Percentiles rank a stretch among this genome's conserved stretches.
Conservation (phyloP, 306 rosid genomes). For the Hippophae tibetana region DNA sequence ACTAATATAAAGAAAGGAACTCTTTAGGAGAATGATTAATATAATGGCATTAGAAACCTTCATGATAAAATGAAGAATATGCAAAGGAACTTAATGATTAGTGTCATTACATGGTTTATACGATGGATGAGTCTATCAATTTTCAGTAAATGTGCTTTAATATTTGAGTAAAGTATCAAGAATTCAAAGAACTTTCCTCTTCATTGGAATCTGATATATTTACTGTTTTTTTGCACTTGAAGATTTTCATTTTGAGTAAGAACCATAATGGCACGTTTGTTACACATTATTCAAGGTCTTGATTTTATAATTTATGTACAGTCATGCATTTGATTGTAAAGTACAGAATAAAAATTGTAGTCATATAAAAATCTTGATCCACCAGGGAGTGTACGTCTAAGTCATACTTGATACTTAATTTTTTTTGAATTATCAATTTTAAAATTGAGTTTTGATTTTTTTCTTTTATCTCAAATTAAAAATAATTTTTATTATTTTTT, state of each 20-base stretch:
- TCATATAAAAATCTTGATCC: too few relatives aligned
- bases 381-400: too few relatives aligned
- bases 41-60: neutral
- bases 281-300: too few relatives aligned
- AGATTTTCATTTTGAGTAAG: neutral
- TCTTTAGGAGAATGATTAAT: neutral
- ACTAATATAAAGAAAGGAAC: neutral
- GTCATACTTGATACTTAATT: too few relatives aligned
- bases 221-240: neutral
- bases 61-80: neutral
- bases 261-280: too few relatives aligned
- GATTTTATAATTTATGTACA: too few relatives aligned
- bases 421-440: too few relatives aligned
- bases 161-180: neutral
- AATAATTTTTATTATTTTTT: too few relatives aligned
- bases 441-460: too few relatives aligned
- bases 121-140: neutral
- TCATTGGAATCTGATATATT: neutral
- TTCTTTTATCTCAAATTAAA: too few relatives aligned
- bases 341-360: too few relatives aligned
- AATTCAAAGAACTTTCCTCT: neutral
- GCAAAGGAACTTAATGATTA: neutral
- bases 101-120: neutral
- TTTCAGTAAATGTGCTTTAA: neutral
- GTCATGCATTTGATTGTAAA: too few relatives aligned